phyloP scores from a whole-genome alignment of 2,329 filamentous ascomycete species.

The Grosmannia penicillata region DNA sequence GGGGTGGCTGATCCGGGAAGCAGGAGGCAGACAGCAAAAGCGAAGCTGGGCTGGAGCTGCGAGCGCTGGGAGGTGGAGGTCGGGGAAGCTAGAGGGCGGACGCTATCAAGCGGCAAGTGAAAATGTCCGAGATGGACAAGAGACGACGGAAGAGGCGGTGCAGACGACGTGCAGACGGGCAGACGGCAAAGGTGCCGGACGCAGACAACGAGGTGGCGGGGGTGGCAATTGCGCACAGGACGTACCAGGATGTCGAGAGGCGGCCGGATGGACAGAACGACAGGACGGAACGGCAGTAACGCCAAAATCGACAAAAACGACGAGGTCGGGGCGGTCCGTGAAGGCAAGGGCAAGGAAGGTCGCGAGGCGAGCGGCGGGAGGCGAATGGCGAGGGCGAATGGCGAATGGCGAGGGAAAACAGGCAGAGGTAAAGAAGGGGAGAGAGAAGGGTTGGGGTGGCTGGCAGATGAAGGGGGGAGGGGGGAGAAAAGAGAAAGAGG shows the following conservation, averaged over 20 bases:
- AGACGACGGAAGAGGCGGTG: too few relatives aligned
- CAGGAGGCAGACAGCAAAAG: slow-evolving; percentile 17
- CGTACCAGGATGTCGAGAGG: slow-evolving; percentile 6
- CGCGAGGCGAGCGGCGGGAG: slow-evolving; percentile 5
- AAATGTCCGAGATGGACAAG: too few relatives aligned
- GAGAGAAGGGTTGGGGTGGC: slow-evolving; percentile 16
- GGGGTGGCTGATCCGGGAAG: slow-evolving; percentile 9
- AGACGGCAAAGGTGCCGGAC: too few relatives aligned
- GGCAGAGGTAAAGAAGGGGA: not conserved
- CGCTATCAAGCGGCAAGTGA: too few relatives aligned
- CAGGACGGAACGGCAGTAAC: slow-evolving; percentile 18
- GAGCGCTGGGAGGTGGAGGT: too few relatives aligned
- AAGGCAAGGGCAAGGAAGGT: slow-evolving; percentile 6
- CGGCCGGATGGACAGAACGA: too few relatives aligned
- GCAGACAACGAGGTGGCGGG: slow-evolving; percentile 3
- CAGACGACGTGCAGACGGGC: too few relatives aligned
- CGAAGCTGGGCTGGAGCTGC: too few relatives aligned
- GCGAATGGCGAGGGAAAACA: too few relatives aligned
- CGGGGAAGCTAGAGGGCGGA: too few relatives aligned
- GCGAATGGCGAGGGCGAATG: slow-evolving; percentile 5
- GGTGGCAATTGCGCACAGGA: not conserved
- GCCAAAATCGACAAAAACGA: slow-evolving; percentile 13
- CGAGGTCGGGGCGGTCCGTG: slow-evolving; percentile 16
- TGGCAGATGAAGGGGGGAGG: slow-evolving; percentile 1
- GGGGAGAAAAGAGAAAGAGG: slow-evolving; percentile 8